Base-by-base conservation (phyloP, 1,139 yeast genomes). In the Saccharomyces uvarum region DNA sequence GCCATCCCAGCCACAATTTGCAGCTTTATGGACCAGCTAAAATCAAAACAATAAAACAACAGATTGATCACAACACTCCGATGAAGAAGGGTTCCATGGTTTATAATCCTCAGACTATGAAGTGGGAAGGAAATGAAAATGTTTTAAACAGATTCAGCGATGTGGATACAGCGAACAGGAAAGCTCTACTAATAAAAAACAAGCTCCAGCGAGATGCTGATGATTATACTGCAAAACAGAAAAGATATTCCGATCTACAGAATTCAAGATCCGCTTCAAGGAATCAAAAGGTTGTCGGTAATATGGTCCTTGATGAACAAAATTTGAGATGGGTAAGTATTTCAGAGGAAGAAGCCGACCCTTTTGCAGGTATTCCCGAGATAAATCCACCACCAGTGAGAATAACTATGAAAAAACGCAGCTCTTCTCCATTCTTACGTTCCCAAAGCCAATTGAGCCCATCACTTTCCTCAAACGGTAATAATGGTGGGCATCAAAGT, bases 111-210 rank as follows among this genome's bases (percentile, higher is more conserved):
- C 68, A 69, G n/a, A 71, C 73, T 48, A 73, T 73, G 65, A 73
- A 72, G 53, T 82, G 86, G 87, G 83, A 78, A 62, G 86, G 86
- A 1, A 81, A 82, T 62, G 84, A 81, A 52, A 77, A 77, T 46
- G 82, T 81, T 29, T 67, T 81, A 52, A 63, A 75, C 48, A 73
- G 71, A 55, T 80, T 80, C 64, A 77, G 76, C 48, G 62, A 64
- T 21, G 50, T 63, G n/a, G 67, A 62, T 31, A 53, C 61, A 5
- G 55, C 55, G 26, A 63, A 63, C 42, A 60, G 57, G 38, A 61
- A 59, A 32, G 64, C 68, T 8, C 47, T 64, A 6, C 53, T 65
- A 11, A 65, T 66, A 24, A 58, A 58, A 42, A 58, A 58, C 11
- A 63, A 61, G 49, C 44, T 52, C 9, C 50, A 42, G 6, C 28